A percentile compares a stretch with the other conserved stretches of the same genome.
Conservation (phyloP, 306 rosid genomes). For the Trifolium dubium region DNA sequence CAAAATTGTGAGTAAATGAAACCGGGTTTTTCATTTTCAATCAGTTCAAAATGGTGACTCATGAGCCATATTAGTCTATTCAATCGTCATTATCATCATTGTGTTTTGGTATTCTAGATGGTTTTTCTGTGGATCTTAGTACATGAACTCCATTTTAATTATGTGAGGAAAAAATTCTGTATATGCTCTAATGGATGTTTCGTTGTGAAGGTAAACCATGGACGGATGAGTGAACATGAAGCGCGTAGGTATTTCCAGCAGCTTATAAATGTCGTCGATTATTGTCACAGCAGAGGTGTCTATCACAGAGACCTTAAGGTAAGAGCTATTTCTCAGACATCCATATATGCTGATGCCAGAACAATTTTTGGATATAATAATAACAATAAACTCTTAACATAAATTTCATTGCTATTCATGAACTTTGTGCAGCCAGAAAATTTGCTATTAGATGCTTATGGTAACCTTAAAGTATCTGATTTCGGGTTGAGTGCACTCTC, state of each 20-base stretch:
- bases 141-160: conserved; percentile 12
- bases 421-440: conserved; percentile 87
- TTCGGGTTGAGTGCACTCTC: conserved; percentile 97
- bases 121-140: conserved; percentile 33
- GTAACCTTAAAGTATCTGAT: conserved; percentile 95
- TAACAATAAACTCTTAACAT: conserved; percentile 11
- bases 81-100: not conserved
- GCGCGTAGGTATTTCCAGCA: conserved; percentile 97
- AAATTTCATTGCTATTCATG: conserved; percentile 24
- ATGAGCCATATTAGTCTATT: conserved; percentile 13
- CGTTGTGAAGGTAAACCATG: conserved; percentile 80
- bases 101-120: not conserved
- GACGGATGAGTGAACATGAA: conserved; percentile 89
- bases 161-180: conserved; percentile 13
- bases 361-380: not conserved
- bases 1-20: conserved; percentile 80
- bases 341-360: not conserved
- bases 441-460: conserved; percentile 77
- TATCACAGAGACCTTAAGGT: conserved; percentile 97
- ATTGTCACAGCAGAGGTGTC: conserved; percentile 99
- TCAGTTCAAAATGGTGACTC: conserved; percentile 16
- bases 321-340: conserved; percentile 24
- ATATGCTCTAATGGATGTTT: conserved; percentile 30
- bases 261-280: conserved; percentile 95
- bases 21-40: conserved; percentile 26